Evolutionary conservation across 148 eudicot species (phyloP), one percentile per base, ranked within the genome.

Genomic region (Rhododendron ferrugineum): DNA sequence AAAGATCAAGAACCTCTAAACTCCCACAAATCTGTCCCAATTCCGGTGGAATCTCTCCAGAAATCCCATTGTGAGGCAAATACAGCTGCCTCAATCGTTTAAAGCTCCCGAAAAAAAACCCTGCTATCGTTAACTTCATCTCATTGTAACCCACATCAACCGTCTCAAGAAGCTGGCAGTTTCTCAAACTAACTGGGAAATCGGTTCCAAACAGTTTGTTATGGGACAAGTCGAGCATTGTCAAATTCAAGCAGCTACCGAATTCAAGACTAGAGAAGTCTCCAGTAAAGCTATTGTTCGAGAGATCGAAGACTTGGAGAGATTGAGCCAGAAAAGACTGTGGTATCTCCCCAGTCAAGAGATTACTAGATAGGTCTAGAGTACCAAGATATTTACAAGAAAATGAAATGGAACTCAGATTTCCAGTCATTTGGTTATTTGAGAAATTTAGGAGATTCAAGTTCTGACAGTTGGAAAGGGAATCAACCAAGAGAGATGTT

Each of bases 1-100:
- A 90, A 82, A 92, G 85, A 90, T 92, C 94, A 70, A 92, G 92
- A 84, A 85, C 90, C 84, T 90, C 87, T 23, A 92, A 82, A 2
- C 86, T 85, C 54, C 85, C 83, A 62, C 94, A 92, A 76, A 62
- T 64, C 8, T 84, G 78, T 5, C 90, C 92, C 81, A 90, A 79
- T 40, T 88, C 90, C 0, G 42, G 23, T 1, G 94, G 94, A 85
- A 92, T 92, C 72, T 86, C 88, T 62, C 92, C 92, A 18, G 83
- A 90, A 50, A 92, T 82, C 49, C 83, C 75, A 64, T 89, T 92
- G 26, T 70, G 50, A 32, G 92, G 89, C 50, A 92, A 81, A 64
- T 47, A 47, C 64, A 92, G 83, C 37, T 66, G 47, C 86, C 56
- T 87, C 88, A 92, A 84, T 50, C 23, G 85, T 80, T 82, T 90